Evolutionary conservation across 106 monocot species (phyloP).

Genomic region (Phalaenopsis aphrodite): DNA sequence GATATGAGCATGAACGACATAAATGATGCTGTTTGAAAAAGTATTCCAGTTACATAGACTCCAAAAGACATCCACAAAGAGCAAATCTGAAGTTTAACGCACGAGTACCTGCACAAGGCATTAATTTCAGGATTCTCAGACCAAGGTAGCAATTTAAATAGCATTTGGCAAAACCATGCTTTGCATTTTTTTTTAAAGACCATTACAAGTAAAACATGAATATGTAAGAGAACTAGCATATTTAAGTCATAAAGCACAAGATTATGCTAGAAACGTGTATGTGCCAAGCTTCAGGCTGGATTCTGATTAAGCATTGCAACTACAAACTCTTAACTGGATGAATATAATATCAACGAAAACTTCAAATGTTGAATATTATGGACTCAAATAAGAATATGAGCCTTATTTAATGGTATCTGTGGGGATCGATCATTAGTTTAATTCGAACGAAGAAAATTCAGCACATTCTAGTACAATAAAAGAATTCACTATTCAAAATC

Average conservation of each 20-base stretch:
- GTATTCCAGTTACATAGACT: conserved; percentile 76
- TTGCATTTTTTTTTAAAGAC: not conserved
- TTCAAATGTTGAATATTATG: not conserved
- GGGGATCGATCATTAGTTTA: too few relatives aligned
- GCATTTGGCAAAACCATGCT: not conserved
- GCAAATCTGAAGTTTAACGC: conserved; percentile 65
- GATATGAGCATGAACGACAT: conserved; percentile 86
- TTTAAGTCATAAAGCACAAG: not conserved
- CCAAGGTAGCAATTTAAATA: not conserved
- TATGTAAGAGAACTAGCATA: not conserved
- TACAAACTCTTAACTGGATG: not conserved
- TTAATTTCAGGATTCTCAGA: not conserved
- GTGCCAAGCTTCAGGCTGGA: not conserved
- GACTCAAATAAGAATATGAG: not conserved
- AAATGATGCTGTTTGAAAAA: conserved; percentile 76
- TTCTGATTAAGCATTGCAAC: not conserved
- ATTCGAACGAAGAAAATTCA: not conserved
- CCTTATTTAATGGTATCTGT: not conserved
- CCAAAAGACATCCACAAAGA: conserved; percentile 97
- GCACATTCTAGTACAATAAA: not conserved
- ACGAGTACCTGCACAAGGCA: conserved; percentile 68
- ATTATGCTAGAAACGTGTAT: not conserved
- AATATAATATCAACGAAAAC: not conserved
- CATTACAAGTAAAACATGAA: not conserved
- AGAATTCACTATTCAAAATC: not conserved